Evolutionary conservation across 2,329 filamentous ascomycete species (phyloP), one percentile per base, ranked within the genome.

Genomic region (Tolypocladium ovalisporum): DNA sequence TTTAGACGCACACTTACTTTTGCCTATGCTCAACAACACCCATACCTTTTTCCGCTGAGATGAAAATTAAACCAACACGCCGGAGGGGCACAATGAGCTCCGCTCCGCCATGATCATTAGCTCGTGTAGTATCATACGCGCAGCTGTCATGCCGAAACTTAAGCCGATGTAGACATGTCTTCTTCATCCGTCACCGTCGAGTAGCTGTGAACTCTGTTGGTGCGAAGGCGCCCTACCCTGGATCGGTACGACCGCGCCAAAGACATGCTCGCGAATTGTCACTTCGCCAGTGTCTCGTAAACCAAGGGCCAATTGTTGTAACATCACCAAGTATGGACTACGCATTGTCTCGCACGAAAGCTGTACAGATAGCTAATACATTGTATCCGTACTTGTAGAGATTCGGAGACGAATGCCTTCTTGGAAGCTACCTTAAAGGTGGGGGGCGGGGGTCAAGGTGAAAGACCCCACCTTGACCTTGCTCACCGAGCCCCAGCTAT

Each of bases 401-500:
- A n/a, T n/a, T n/a, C n/a, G n/a, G n/a, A n/a, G n/a, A n/a, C n/a
- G n/a, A n/a, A n/a, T n/a, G n/a, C n/a, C n/a, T n/a, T n/a, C n/a
- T n/a, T n/a, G n/a, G n/a, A n/a, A n/a, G n/a, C n/a, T n/a, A n/a
- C n/a, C n/a, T n/a, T n/a, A n/a, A 8, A 54, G 13, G 52, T 54
- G 35, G 22, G 35, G 32, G 32, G 32, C 4, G 32, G 32, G 32
- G 32, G 4, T 2, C 13, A 1, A n/a, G 37, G 19, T 40, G 37
- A 40, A n/a, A 7, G 37, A n/a, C 37, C 70, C 69, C 67, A 66
- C 64, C 57, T 58, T 56, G 47, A 64, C 61, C 62, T 62, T 56
- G 57, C 59, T 66, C 68, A 70, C 66, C 66, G 55, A 59, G 65
- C 61, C 65, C 65, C 65, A 51, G 60, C 59, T 61, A 55, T 61